Evolutionary conservation across 2,329 filamentous ascomycete genomes (phyloP), one percentile per base, ranked within the genome.

Genomic region (Aphanocladium album): DNA sequence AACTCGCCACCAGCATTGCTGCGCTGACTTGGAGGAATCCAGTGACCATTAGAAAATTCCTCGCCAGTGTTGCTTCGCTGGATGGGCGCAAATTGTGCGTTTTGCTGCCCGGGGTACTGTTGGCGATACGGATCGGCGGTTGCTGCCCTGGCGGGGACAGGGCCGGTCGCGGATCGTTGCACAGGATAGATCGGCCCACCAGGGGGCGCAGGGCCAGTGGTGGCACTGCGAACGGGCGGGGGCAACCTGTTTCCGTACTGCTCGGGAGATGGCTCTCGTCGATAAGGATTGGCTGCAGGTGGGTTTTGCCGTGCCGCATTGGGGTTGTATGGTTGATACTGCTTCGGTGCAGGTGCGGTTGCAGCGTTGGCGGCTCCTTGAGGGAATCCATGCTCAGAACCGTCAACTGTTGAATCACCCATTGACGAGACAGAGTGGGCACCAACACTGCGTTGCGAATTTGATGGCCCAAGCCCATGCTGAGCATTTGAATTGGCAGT

Each of bases 111-210:
- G 45, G 54, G 37, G 52, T 57, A 11, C 19, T 14, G 47, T 58
- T 55, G 43, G 51, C 47, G 52, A 55, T 61, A 41, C 60, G 33
- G 64, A 64, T 67, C 72, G 39, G 71, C 71, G 25, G 67, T 67
- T 45, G 70, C 67, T 17, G 66, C 65, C 43, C 66, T 65, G 16
- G 17, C 30, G 11, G 73, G 72, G 58, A 75, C 66, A 4, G 77
- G 76, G 4, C 74, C 76, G 23, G 79, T 81, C 74, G 80, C 74
- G 60, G 77, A 80, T 55, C 80, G 73, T 63, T 74, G 74, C 1
- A 77, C 76, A 30, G 74, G 67, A 41, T 73, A 71, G 14, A 70
- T 73, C 43, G 70, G 71, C 39, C 69, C 73, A 27, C 72, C 65
- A 11, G 68, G 66, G 27, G 72, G 69, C 16, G 74, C 64, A 4